phyloP scores from a whole-genome alignment of 306 rosid species.

The Hippophae rhamnoides region DNA sequence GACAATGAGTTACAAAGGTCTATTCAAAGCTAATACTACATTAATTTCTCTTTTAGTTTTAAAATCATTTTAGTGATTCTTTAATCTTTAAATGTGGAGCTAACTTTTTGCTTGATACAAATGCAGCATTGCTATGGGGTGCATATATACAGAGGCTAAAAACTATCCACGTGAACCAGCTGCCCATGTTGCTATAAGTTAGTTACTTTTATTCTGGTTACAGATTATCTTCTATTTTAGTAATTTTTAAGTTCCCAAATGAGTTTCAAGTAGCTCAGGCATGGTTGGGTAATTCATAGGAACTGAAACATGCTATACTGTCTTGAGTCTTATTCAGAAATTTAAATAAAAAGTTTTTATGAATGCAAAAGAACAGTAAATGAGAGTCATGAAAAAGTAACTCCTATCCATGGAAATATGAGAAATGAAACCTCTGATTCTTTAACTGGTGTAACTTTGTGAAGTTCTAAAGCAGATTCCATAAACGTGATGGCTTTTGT shows the following conservation, averaged over 20 bases:
- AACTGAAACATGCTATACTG: background rate
- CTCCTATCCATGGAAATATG: too few species aligned
- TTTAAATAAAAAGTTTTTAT: too few species aligned
- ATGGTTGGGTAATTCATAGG: background rate
- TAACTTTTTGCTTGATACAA: constrained; percentile 17
- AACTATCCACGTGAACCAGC: constrained; percentile 99
- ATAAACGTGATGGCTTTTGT: too few species aligned
- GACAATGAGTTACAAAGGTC: constrained; percentile 83
- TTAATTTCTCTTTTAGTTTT: constrained; percentile 11
- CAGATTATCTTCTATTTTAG: constrained; percentile 13
- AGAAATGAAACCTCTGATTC: too few species aligned
- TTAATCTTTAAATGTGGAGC: background rate
- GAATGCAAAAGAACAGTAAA: too few species aligned
- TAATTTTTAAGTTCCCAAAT: too few species aligned
- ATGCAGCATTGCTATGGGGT: constrained; percentile 91
- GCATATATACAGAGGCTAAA: constrained; percentile 86
- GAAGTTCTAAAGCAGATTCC: too few species aligned
- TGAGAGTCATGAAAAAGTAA: too few species aligned
- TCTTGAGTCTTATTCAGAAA: background rate
- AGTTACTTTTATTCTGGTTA: constrained; percentile 31
- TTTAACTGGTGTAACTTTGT: too few species aligned
- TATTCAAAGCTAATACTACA: constrained; percentile 17
- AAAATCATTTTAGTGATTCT: constrained; percentile 12
- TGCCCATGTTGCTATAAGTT: constrained; percentile 96
- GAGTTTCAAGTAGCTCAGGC: constrained; percentile 2